Evolutionary conservation across 306 rosid species (phyloP), one percentile per base, ranked within the genome.

Genomic region (Medicago ruthenica): DNA sequence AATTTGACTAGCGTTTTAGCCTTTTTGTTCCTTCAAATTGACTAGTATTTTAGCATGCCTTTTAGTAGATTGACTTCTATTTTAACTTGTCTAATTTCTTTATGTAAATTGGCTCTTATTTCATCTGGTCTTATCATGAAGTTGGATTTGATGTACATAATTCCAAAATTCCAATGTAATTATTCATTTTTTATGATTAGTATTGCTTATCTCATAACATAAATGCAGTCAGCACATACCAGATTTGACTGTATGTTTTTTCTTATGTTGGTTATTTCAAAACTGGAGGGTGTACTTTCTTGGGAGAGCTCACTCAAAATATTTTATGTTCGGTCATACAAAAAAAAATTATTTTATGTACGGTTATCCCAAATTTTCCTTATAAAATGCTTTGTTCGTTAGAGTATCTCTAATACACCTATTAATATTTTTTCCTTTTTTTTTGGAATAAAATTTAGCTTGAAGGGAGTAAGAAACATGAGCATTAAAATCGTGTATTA

Each of bases 21-120:
- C 64, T 13, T 6, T 21, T 58, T 12, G 36, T 58, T 58, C 24
- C 7, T 1, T 12, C 47, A 63, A 63, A 3, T 16, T 15, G 48
- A 63, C 69, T 36, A 20, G 5, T 8, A 36, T 18, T 63, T 16
- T 15, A 9, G 22, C 47, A 47, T n/a, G 8, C 18, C 8, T 63
- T 39, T 63, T 57, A 3, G 14, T 8, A 14, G 24, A 36, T 36
- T 63, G 69, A 63, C 69, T 63, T 63, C 69, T 63, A 36, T 63
- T 63, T 63, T 63, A 63, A 63, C 69, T 9, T 64, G 27, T 36
- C 4, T 31, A 7, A 24, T 14, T 61, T 61, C 12, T n/a, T n/a
- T 15, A 2, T 34, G 8, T 54, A 54, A 4, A 9, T 9, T 54
- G 31, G 27, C 42, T 31, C 3, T 62, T 14, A 31, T 34, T 63